Conservation (phyloP, 1,284 basidiomycete genomes). For the Gymnopus androsaceus region DNA sequence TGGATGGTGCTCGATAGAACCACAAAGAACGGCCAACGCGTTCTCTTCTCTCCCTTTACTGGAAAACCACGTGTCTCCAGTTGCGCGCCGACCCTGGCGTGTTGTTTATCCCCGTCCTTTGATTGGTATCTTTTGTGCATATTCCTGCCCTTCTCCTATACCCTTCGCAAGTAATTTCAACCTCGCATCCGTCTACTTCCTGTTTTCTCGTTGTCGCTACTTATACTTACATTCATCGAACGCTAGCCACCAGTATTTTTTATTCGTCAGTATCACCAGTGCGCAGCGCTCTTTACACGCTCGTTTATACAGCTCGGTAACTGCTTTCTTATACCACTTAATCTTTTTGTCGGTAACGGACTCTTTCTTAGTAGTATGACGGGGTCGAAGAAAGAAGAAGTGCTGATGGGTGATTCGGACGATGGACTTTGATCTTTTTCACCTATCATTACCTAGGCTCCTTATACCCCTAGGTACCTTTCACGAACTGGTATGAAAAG, state of each 20-base stretch:
- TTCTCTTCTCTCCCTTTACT: constrained; percentile 52
- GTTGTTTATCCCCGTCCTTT: constrained; percentile 1
- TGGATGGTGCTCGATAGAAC: constrained; percentile 76
- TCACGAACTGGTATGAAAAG: constrained; percentile 25
- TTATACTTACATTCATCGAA: background rate
- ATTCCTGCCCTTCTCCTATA: constrained; percentile 32
- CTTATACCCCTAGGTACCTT: constrained; percentile 8
- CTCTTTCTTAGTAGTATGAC: background rate
- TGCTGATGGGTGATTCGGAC: background rate
- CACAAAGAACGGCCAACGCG: constrained; percentile 51
- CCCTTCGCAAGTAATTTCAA: constrained; percentile 37
- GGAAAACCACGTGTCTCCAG: background rate
- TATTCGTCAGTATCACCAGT: background rate
- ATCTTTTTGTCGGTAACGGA: constrained; percentile 1
- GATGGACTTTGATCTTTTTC: constrained; percentile 6
- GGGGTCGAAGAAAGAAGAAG: background rate
- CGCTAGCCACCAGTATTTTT: background rate
- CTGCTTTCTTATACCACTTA: constrained; percentile 10
- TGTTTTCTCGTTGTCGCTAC: background rate
- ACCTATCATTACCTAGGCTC: constrained; percentile 1
- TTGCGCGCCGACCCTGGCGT: background rate
- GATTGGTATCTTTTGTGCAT: constrained; percentile 33
- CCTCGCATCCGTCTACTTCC: constrained; percentile 14
- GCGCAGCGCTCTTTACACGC: constrained; percentile 5
- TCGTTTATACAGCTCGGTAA: constrained; percentile 5